Conservation (phyloP, 441 rosid genomes). For the Jatropha multifida region DNA sequence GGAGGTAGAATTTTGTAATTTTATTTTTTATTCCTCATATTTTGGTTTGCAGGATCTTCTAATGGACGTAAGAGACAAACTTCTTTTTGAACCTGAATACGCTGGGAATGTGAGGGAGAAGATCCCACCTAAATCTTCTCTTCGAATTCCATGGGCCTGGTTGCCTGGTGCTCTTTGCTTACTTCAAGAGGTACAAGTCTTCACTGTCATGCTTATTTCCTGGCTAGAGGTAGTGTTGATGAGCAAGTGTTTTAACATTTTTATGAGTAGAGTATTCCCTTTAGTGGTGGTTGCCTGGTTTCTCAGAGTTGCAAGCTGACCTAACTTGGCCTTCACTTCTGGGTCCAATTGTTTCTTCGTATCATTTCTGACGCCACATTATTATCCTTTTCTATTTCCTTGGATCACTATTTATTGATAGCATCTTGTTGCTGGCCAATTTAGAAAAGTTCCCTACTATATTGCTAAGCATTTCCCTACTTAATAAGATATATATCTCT, state of each 20-base stretch:
- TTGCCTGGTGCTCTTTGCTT: constrained; percentile 89
- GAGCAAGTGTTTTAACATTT: not conserved
- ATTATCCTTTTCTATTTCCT: constrained; percentile 7
- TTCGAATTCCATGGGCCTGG: constrained; percentile 83
- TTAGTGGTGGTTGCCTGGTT: not conserved
- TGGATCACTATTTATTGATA: not conserved
- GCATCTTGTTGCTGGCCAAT: not conserved
- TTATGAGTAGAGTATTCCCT: not conserved
- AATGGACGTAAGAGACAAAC: constrained; percentile 90
- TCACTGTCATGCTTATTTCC: constrained; percentile 1
- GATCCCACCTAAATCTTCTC: constrained; percentile 71
- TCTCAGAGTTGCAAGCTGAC: not conserved
- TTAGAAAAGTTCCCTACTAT: constrained; percentile 11
- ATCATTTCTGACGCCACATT: constrained; percentile 14
- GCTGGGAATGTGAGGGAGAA: constrained; percentile 80
- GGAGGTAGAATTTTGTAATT: not conserved
- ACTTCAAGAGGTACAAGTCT: constrained; percentile 78
- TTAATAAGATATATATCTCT: constrained; percentile 23
- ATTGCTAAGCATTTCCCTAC: not conserved
- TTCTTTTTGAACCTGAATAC: constrained; percentile 92
- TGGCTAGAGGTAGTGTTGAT: not conserved
- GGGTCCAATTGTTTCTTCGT: constrained; percentile 12
- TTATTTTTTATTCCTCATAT: not conserved
- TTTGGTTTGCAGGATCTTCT: constrained; percentile 62
- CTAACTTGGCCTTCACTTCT: not conserved